Percentiles rank a stretch among this genome's conserved stretches.
These are phyloP conservation scores for Gracilaria caudata DNA, from an alignment of 23 red algal genomes.

Conservation along the genomic window DNA sequence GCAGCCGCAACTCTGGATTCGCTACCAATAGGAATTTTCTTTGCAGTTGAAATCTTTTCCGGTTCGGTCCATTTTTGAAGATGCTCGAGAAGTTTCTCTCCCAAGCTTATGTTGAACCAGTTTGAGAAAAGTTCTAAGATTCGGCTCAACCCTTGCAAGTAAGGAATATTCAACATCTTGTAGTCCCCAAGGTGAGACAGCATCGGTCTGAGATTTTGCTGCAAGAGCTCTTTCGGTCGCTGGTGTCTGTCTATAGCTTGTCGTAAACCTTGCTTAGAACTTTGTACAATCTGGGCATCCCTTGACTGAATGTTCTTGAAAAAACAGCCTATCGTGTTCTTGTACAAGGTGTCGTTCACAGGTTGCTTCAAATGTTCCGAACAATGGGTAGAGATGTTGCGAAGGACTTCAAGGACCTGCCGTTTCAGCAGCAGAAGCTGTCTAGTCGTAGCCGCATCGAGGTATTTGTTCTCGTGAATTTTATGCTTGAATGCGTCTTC, in stretches of 20 bases:
- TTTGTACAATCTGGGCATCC: slow-evolving; percentile 66
- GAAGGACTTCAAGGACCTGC: slow-evolving; percentile 52
- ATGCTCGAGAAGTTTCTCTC: slow-evolving; percentile 96
- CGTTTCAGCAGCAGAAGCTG: slow-evolving; percentile 63
- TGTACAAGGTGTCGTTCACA: slow-evolving; percentile 63
- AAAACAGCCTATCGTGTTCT: slow-evolving; percentile 64
- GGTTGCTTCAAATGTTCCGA: slow-evolving; percentile 44
- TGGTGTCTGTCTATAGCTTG: slow-evolving; percentile 61
- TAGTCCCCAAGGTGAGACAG: slow-evolving; percentile 84
- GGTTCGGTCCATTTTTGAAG: slow-evolving; percentile 86
- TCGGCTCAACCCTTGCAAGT: slow-evolving; percentile 74
- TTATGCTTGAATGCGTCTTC: slow-evolving; percentile 81
- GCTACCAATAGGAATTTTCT: slow-evolving; percentile 56
- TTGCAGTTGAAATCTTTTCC: slow-evolving; percentile 56
- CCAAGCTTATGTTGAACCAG: slow-evolving; percentile 96
- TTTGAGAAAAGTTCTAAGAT: slow-evolving; percentile 88
- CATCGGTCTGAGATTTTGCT: slow-evolving; percentile 90
- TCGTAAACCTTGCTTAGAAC: slow-evolving; percentile 69
- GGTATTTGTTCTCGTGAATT: slow-evolving; percentile 83
- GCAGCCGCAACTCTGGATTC: slow-evolving; percentile 77
- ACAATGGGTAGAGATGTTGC: slow-evolving; percentile 40
- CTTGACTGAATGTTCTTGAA: slow-evolving; percentile 89
- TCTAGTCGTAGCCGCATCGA: slow-evolving; percentile 32
- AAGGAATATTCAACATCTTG: slow-evolving; percentile 80
- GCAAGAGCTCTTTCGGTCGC: slow-evolving; percentile 77